Evolutionary conservation across 345 rosid genomes (phyloP).

Genomic region (Hypericum perforatum): DNA sequence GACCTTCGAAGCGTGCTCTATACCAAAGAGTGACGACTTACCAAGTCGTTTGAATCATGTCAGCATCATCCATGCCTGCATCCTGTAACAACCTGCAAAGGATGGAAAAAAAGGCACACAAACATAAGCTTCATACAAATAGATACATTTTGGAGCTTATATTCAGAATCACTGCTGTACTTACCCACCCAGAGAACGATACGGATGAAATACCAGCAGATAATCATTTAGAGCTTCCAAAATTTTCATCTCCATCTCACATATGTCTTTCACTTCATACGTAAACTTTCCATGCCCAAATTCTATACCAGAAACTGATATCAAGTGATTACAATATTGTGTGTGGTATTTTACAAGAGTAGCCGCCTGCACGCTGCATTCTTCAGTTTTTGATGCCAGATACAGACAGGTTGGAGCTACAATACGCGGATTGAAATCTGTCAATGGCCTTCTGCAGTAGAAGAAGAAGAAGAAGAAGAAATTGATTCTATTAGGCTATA

Average conservation of each 20-base stretch:
- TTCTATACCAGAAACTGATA: conserved; percentile 42
- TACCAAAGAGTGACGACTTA: conserved; percentile 12
- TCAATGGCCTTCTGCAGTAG: conserved; percentile 71
- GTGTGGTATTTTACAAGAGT: conserved; percentile 53
- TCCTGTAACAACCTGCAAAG: conserved; percentile 68
- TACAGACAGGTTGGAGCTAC: conserved; percentile 95
- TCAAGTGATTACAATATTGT: conserved; percentile 49
- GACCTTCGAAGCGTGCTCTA: neutral
- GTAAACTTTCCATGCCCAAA: conserved; percentile 35
- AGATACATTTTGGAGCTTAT: neutral
- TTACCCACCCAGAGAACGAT: conserved; percentile 74
- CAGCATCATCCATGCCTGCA: conserved; percentile 56
- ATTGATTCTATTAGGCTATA: neutral
- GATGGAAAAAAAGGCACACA: no score
- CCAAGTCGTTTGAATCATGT: conserved; percentile 78
- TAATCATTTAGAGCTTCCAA: conserved; percentile 87
- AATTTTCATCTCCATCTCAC: conserved; percentile 98
- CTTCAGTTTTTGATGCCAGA: conserved; percentile 96
- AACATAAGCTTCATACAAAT: neutral
- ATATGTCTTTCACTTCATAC: conserved; percentile 78
- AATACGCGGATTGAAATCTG: conserved; percentile 85
- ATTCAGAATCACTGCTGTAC: conserved; percentile 14
- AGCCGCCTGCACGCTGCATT: conserved; percentile 84
- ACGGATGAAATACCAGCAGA: conserved; percentile 90
- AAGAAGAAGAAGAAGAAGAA: conserved; percentile 6